A percentile compares a stretch with the other conserved stretches of the same genome.
Conservation (phyloP, 2,329 filamentous ascomycete genomes). For the Talaromyces rugulosus region DNA sequence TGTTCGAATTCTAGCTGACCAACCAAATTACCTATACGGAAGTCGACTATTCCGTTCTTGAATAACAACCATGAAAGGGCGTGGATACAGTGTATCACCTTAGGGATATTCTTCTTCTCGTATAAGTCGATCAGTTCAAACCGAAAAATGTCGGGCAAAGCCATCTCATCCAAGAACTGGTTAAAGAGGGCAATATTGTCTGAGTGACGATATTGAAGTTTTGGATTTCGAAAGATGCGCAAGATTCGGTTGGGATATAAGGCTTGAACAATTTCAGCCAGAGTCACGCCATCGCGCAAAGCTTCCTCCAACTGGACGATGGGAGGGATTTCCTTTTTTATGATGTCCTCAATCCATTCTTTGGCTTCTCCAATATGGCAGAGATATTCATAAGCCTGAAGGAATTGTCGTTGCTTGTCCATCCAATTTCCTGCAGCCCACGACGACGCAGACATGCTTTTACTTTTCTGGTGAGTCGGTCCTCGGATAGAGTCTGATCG, state of each 20-base stretch:
- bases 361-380: conserved; percentile 99
- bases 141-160: conserved; percentile 89
- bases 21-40: conserved; percentile 93
- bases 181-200: conserved; percentile 98
- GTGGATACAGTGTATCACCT: conserved; percentile 98
- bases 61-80: conserved; percentile 96
- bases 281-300: conserved; percentile 83
- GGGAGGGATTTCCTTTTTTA: conserved; percentile 77
- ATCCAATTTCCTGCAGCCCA: conserved; percentile 94
- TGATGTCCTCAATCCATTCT: conserved; percentile 96
- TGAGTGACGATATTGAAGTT: conserved; percentile 89
- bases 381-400: conserved; percentile 96
- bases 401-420: conserved; percentile 94
- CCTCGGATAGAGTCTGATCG: conserved; percentile 54
- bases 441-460: conserved; percentile 47
- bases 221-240: conserved; percentile 80
- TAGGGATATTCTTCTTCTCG: conserved; percentile 99
- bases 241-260: conserved; percentile 71
- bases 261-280: conserved; percentile 89
- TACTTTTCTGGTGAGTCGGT: conserved; percentile 42
- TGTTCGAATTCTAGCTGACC: conserved; percentile 97
- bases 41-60: conserved; percentile 89
- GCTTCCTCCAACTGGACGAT: conserved; percentile 94
- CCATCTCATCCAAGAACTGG: conserved; percentile 83
- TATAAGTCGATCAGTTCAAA: conserved; percentile 97